Base-by-base conservation (phyloP, 495 filamentous ascomycete species). In the Penicillium macrosclerotiorum region DNA sequence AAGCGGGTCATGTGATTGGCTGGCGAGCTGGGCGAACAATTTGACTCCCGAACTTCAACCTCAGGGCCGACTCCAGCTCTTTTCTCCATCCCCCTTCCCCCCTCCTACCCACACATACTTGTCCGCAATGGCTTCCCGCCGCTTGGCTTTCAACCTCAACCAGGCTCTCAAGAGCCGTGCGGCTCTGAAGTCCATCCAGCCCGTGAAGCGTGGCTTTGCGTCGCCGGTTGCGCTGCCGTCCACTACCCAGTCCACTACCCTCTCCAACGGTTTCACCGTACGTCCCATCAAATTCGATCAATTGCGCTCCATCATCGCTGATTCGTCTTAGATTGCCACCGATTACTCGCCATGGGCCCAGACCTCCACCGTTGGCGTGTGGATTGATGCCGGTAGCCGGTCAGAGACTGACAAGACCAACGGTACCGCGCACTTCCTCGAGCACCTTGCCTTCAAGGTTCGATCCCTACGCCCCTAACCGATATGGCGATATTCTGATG, bases 361-460 rank as follows among this genome's bases (percentile, higher is more conserved):
- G 78, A 99, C 93, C 45, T 94, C 89, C 55, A 99, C 93, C 36
- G 94, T 97, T 58, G 93, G 93, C 62, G 88, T 99, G 34, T 99
- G 94, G 88, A 97, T 99, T 68, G 94, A 99, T 77, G 91, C 93
- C 55, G 93, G 93, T 70, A 94, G 88, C 71, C 81, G 93, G 68
- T 90, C 93, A 69, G 93, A 99, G 81, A 99, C 93, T 57, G 88
- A 93, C 75, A 89, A 86, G 82, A 95, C 90, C 60, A 97, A 96
- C 78, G 93, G 93, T 74, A 97, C 94, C 49, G 93, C 93, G 50
- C 93, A 99, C 78, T 99, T 97, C 80, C 81, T 99, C 52, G 93
- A 99, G 77, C 93, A 99, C 74, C 81, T 99, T 67, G 94, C 94
- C 59, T 99, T 99, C 82, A 99, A 99, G 86, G 90, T 95, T 45